Evolutionary conservation across 1,284 basidiomycete species (phyloP), one percentile per base, ranked within the genome.

Genomic region (Rhodotorula sp.): DNA sequence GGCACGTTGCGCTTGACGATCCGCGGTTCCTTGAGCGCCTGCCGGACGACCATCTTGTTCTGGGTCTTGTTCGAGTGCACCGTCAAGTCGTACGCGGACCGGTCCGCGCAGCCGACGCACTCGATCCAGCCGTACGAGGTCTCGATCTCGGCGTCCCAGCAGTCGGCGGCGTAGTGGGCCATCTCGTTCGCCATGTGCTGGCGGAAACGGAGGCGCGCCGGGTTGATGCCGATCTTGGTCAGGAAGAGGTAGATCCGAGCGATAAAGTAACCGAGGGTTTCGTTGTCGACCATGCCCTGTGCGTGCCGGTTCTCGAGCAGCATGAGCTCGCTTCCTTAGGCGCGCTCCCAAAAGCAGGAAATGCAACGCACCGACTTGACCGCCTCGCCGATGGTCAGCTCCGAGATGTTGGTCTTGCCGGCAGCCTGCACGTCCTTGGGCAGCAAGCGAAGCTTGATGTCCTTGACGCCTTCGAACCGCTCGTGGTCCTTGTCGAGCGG

Each of bases 91-190:
- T 97, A 99, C 46, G 97, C 97, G 16, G 93, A 92, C 67, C 97
- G 90, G 83, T 99, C 96, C 60, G 97, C 96, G 83, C 97, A 99
- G n/a, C 96, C 97, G 64, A 98, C 95, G 82, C 96, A 99, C 84
- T 99, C 97, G 72, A 93, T 96, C 97, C 97, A 99, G 64, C 96
- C 96, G 78, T 89, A 91, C 61, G 91, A 91, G 67, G 92, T 95
- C 79, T 94, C 87, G 76, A 99, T 97, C 85, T 99, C 96, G 70
- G 95, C 95, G 81, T 99, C 96, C 96, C 96, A 99, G 84, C 96
- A 99, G 84, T 99, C 96, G 47, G 93, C 88, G 69, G 96, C 96
- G 82, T 99, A 99, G 83, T 99, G 96, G 0, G 96, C 96, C 97
- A 98, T 98, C 85, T 98, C 96, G 84, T 92, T 93, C 71, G 83